Percentiles rank a stretch among this genome's conserved stretches.
Conservation (phyloP, 305 asterid species). For the Plantago coronopus region DNA sequence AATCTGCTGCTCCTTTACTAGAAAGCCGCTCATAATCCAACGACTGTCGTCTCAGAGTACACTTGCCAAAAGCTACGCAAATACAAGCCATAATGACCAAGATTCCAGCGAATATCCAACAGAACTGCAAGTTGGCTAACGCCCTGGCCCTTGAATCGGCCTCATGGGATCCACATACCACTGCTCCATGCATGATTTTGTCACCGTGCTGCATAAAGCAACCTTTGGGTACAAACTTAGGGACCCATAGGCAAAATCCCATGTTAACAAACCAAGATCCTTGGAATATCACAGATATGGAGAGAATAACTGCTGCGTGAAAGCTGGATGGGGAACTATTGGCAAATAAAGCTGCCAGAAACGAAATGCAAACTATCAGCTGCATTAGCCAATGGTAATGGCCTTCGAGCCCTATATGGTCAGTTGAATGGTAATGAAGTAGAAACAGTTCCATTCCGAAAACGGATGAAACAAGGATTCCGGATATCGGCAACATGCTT, state of each 20-base stretch:
- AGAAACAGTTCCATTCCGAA: slow-evolving; percentile 73
- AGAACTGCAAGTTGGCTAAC: slow-evolving; percentile 64
- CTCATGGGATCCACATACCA: slow-evolving; percentile 31
- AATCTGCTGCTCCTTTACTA: slow-evolving; percentile 26
- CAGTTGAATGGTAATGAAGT: slow-evolving; percentile 73
- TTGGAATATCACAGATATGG: slow-evolving; percentile 60
- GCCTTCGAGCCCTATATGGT: slow-evolving; percentile 76
- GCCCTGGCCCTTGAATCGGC: slow-evolving; percentile 45
- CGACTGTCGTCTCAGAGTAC: slow-evolving; percentile 27
- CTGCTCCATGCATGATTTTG: slow-evolving; percentile 28
- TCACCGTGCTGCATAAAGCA: slow-evolving; percentile 32
- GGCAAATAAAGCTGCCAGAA: slow-evolving; percentile 43
- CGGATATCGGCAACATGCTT: slow-evolving; percentile 38
- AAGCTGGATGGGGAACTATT: slow-evolving; percentile 44
- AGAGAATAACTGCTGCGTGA: slow-evolving; percentile 49
- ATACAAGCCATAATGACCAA: slow-evolving; percentile 33
- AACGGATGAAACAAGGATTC: slow-evolving; percentile 60
- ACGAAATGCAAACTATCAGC: slow-evolving; percentile 53
- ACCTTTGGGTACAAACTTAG: slow-evolving; percentile 44
- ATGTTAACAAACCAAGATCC: slow-evolving; percentile 71
- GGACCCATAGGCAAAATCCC: slow-evolving; percentile 69
- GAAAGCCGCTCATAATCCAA: slow-evolving; percentile 50
- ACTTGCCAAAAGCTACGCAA: slow-evolving; percentile 36
- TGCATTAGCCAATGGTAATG: slow-evolving; percentile 86
- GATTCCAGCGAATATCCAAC: slow-evolving; percentile 61